Base-by-base conservation (phyloP, 768 basidiomycete species). In the Russula ochroleuca region DNA sequence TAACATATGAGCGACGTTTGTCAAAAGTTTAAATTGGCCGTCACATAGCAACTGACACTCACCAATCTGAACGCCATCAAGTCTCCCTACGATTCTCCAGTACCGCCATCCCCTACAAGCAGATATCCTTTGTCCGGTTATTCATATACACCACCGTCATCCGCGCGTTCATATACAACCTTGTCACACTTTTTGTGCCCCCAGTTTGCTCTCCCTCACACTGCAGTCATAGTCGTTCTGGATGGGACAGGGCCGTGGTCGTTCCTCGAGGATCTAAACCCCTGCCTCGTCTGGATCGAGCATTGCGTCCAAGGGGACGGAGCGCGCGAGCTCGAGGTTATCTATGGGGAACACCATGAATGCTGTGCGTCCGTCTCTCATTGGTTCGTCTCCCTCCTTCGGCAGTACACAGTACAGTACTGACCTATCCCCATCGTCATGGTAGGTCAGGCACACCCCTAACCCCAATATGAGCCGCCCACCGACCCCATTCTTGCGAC, bases 181-280 rank as follows among this genome's bases (percentile, higher is more conserved):
- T 69, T 96, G 0, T 91, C 92, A 0, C 83, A 87, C 63, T 91
- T 93, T 66, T 74, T 94, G 28, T 89, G 92, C 1, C 86, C 92
- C 1, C 79, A 83, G 62, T 77, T 81, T 33, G 77, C 83, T 7
- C 74, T 92, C 15, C 81, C 83, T 4, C 86, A 92, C 67, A 87
- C 88, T 0, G 78, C 92, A 35, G 84, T 94, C 50, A 76, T 97
- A 70, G 88, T 98, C 69, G 85, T 87, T 0, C 78, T 99, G 11
- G 96, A 98, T 73, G 98, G 96, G 96, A 96, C 94, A 68, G 83
- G 83, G 68, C 95, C 96, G 0, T 95, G 92, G 85, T 83, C 86
- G 1, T 98, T 98, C 73, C 77, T 97, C 2, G 84, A 88, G 17
- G 89, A 98, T 70, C 76, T 98, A 11, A 78, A 90, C 65, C 81